phyloP scores from a whole-genome alignment of 2,329 filamentous ascomycete species.

The Apiospora aurea region DNA sequence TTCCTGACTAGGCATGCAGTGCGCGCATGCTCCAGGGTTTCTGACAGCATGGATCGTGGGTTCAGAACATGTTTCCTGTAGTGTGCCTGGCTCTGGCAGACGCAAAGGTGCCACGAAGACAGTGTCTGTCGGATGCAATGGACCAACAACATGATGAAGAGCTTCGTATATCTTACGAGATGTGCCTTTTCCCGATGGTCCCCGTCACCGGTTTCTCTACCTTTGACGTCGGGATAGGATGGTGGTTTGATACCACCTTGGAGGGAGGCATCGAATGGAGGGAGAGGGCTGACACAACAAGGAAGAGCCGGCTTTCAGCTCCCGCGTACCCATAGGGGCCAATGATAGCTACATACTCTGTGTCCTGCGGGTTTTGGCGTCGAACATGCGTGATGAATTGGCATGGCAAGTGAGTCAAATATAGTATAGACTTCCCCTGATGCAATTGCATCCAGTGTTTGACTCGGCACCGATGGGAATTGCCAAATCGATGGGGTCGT shows the following conservation, averaged over 20 bases:
- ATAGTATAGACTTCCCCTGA: not conserved
- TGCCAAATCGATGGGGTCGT: not conserved
- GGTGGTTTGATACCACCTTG: constrained; percentile 12
- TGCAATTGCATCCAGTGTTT: not conserved
- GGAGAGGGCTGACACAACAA: not conserved
- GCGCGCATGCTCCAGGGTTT: constrained; percentile 1
- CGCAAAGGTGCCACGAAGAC: not conserved
- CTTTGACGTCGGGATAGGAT: not conserved
- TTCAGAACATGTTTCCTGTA: not conserved
- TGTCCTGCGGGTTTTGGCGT: constrained; percentile 5
- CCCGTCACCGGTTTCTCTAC: not conserved
- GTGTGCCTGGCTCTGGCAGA: not conserved
- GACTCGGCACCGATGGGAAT: constrained; percentile 1
- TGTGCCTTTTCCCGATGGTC: not conserved
- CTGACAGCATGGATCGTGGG: constrained; percentile 4
- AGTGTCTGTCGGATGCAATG: not conserved
- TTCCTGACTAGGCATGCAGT: constrained; percentile 5
- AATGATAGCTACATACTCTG: not conserved
- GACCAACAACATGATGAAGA: not conserved
- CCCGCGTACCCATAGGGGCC: not conserved
- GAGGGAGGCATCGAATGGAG: constrained; percentile 1
- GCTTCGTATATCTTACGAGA: constrained; percentile 6
- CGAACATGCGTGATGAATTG: not conserved
- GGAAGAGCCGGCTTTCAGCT: constrained; percentile 6
- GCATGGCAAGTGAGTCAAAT: constrained; percentile 3